Base-by-base conservation (phyloP, 2,329 filamentous ascomycete species). In the Leptosphaerulina australis region DNA sequence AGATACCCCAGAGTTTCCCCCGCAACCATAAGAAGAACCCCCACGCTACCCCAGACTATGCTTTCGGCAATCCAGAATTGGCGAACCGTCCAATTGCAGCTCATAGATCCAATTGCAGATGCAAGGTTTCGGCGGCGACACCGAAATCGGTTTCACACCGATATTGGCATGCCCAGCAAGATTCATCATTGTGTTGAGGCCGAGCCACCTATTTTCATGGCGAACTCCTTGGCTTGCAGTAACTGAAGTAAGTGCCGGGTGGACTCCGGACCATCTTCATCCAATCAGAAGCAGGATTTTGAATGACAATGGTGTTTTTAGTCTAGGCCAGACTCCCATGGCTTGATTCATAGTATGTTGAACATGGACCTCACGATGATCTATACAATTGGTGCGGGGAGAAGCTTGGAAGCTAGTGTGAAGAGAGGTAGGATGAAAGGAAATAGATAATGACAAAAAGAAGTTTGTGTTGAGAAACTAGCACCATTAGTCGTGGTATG, bases 1-100 rank as follows among this genome's bases (percentile, higher is more conserved):
- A 41, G 41, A 36, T 45, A 51, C 48, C 48, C 48, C 48, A 41
- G 40, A 51, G 11, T 15, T n/a, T 46, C 35, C 48, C 40, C 41
- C 48, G 48, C 48, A 37, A 17, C 22, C 40, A 35, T 30, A 51
- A 40, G 31, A 8, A 29, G 10, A 11, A 4, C 30, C 48, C 48
- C 48, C 48, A 51, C 48, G 36, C 48, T 41, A 31, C 48, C 48
- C 48, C 48, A 30, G 48, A 51, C n/a, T 37, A 21, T 8, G 30
- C 12, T 25, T 21, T 31, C 4, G 24, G 7, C 17, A n/a, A 25
- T 29, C 48, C 15, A 31, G 48, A 45, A 22, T 37, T 18, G 12
- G 15, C 9, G 11, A 15, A 9, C 14, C 3, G 8, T 8, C 36
- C 12, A 33, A 31, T 31, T 5, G 22, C 10, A 12, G 17, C 9